Percentiles rank a stretch among this genome's conserved stretches.
These are phyloP conservation scores for Orychophragmus violaceus DNA, from an alignment of 345 rosid species.

Conservation along the genomic window DNA sequence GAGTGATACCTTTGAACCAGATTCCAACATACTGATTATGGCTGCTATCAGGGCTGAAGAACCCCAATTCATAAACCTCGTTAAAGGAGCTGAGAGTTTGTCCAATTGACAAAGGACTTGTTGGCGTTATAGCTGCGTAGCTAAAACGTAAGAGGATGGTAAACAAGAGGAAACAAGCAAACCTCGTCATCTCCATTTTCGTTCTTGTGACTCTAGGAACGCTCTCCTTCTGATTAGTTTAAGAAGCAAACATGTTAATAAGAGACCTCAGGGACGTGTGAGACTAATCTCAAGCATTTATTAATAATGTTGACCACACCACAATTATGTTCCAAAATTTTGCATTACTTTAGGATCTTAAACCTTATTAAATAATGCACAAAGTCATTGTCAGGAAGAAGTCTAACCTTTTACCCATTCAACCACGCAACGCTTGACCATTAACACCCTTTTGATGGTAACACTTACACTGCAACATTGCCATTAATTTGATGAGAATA, in stretches of 20 bases:
- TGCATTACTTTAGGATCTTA: not conserved
- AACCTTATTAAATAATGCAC: not conserved
- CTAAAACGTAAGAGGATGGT: not conserved
- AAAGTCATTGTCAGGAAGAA: not conserved
- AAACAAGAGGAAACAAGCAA: constrained; percentile 6
- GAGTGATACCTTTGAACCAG: constrained; percentile 32
- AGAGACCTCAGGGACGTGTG: too few relatives aligned
- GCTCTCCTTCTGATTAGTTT: not conserved
- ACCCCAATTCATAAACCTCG: constrained; percentile 29
- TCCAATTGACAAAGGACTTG: constrained; percentile 14
- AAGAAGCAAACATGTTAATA: not conserved
- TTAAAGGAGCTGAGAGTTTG: constrained; percentile 21
- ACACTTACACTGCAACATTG: too few relatives aligned
- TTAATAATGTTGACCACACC: not conserved
- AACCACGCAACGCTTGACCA: not conserved
- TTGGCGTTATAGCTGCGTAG: constrained; percentile 1
- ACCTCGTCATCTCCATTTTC: not conserved
- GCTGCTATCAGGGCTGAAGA: constrained; percentile 19
- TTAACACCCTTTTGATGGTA: not conserved
- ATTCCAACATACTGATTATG: constrained; percentile 32
- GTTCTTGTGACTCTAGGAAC: not conserved
- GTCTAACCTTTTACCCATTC: not conserved
- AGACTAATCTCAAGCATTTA: not conserved
- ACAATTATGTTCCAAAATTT: not conserved
- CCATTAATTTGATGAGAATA: not conserved